Base-by-base conservation (phyloP, 352 stramenopile species). In the Pythium pyrilobum region DNA sequence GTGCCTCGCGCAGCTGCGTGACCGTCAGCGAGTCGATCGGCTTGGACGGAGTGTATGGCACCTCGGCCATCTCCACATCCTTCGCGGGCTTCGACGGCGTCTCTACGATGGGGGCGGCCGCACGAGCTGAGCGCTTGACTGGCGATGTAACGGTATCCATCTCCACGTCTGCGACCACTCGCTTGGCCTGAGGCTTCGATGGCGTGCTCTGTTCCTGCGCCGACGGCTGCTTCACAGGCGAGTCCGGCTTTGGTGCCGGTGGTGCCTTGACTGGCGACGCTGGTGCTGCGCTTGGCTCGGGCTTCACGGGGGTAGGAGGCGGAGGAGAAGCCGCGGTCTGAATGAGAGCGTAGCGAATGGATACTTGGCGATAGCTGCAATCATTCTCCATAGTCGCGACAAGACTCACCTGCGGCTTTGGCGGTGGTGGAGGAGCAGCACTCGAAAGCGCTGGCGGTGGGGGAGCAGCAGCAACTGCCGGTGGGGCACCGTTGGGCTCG, bases 1-100 rank as follows among this genome's bases (percentile, higher is more conserved):
- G 63, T 10, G 87, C 73, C 42, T 92, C 74, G 23, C 78, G 74
- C 41, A 94, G 62, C 12, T 76, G 64, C 15, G 52, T 68, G 42
- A 94, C 83, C 5, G 82, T 94, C 63, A 92, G 82, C 58, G 90
- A 74, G 11, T 77, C 67, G 47, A 92, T 83, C 12, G 80, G 77
- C 53, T 92, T 89, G 18, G 72, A 78, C 31, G 77, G 81, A 23
- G 70, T 85, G 56, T 74, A 85, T 21, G 71, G 66, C 50, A 73
- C 68, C n/a, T 67, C 60, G 15, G 80, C 66, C 81, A 92, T 92
- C 31, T 80, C 71, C 9, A 83, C 75, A 41, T 91, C 71, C 16
- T 45, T 33, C 6, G 64, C 16, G 27, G 63, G n/a, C 48, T 55
- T 63, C 7, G 52, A 34, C n/a, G 54, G 59, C 1, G 58, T 66